These are phyloP conservation scores for Limtongia smithiae DNA, from an alignment of 805 yeast species.

Conservation along the genomic window DNA sequence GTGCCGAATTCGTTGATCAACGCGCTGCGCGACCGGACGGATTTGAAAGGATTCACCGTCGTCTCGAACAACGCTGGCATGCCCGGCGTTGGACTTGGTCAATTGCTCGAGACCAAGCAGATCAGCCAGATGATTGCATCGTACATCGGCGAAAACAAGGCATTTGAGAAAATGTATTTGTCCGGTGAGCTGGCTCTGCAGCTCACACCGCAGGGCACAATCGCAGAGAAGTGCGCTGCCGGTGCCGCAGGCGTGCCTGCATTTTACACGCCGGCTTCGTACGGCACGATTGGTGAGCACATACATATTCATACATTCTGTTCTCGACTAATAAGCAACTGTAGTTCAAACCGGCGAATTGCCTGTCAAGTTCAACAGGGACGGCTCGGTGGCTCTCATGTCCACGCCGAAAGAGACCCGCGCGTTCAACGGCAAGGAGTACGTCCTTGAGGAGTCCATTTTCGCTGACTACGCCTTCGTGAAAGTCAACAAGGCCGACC, in stretches of 20 bases:
- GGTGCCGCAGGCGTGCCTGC: slow-evolving; percentile 51
- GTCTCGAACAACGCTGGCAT: slow-evolving; percentile 51
- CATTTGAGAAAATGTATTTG: slow-evolving; percentile 42
- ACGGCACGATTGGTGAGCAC: slow-evolving; percentile 39
- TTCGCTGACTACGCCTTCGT: slow-evolving; percentile 47
- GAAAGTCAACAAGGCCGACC: slow-evolving; percentile 48
- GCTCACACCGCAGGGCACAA: slow-evolving; percentile 49
- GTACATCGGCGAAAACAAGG: slow-evolving; percentile 46
- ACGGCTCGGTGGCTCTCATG: slow-evolving; percentile 40
- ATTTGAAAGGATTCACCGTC: slow-evolving; percentile 27
- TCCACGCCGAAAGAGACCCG: slow-evolving; percentile 44
- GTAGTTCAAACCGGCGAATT: slow-evolving; percentile 47
- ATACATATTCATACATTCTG: too few relatives aligned
- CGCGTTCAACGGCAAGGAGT: slow-evolving; percentile 44
- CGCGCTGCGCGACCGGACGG: too few relatives aligned
- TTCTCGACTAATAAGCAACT: background rate
- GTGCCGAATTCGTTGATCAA: too few relatives aligned
- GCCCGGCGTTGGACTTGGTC: slow-evolving; percentile 44
- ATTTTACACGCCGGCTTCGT: slow-evolving; percentile 49
- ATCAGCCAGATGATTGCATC: slow-evolving; percentile 45
- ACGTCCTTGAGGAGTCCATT: slow-evolving; percentile 44
- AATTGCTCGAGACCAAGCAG: slow-evolving; percentile 44
- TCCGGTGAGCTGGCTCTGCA: slow-evolving; percentile 46
- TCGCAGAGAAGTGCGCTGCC: slow-evolving; percentile 48
- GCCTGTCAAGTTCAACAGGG: slow-evolving; percentile 41